A percentile compares a stretch with the other conserved stretches of the same genome.
Evolutionary conservation across 2,329 filamentous ascomycete genomes (phyloP).

Genomic region (Davidsoniella eucalypti): DNA sequence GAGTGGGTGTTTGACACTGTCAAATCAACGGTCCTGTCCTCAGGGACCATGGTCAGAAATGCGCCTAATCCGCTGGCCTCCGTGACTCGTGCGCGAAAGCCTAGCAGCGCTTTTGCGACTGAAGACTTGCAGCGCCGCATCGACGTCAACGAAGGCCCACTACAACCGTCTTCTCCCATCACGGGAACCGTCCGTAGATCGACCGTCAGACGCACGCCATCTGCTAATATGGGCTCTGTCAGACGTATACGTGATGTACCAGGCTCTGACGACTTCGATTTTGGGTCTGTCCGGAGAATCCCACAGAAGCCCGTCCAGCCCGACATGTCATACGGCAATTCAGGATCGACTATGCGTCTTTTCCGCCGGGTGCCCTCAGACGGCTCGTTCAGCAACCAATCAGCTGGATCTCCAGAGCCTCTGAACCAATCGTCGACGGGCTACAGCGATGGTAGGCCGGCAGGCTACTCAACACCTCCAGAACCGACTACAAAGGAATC

Average conservation of each 20-base stretch:
- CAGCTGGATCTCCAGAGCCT: constrained; percentile 21
- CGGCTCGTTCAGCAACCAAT: constrained; percentile 25
- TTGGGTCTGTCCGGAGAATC: constrained; percentile 11
- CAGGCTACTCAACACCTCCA: constrained; percentile 26
- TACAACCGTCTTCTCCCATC: constrained; percentile 38
- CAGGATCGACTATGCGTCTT: constrained; percentile 75
- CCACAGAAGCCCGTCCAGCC: constrained; percentile 49
- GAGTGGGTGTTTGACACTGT: constrained; percentile 96
- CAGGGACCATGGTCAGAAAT: constrained; percentile 1
- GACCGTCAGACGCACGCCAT: constrained; percentile 23
- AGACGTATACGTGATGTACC: constrained; percentile 10
- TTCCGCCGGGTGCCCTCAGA: constrained; percentile 77
- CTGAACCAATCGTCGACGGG: constrained; percentile 23
- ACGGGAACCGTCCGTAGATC: constrained; percentile 41
- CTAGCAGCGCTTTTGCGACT: constrained; percentile 18
- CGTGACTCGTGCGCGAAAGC: constrained; percentile 1
- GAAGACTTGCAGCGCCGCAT: constrained; percentile 45
- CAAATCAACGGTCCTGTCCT: constrained; percentile 41
- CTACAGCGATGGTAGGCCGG: constrained; percentile 49
- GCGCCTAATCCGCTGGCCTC: not conserved
- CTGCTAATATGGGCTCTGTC: constrained; percentile 9
- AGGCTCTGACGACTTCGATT: constrained; percentile 2
- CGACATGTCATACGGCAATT: constrained; percentile 87
- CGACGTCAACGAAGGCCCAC: constrained; percentile 43
- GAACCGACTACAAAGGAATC: constrained; percentile 63